phyloP scores from a whole-genome alignment of 164 flowering plant species.

The Magnolia kwangsiensis region DNA sequence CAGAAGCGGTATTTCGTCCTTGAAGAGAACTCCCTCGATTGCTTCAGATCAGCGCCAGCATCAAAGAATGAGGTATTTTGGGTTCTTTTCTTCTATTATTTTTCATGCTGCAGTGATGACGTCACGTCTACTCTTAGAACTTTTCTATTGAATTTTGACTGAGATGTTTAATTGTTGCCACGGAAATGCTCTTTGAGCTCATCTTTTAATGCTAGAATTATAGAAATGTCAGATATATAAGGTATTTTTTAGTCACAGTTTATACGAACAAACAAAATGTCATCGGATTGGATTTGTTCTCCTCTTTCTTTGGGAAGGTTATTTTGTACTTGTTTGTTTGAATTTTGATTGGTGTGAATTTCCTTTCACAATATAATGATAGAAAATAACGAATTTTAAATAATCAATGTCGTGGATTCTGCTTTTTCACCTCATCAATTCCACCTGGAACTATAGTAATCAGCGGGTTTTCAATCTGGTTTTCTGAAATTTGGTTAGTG shows the following conservation, averaged over 20 bases:
- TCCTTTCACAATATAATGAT: too few species aligned
- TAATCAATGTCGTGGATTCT: too few species aligned
- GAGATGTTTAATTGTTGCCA: not conserved
- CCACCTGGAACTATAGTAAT: not conserved
- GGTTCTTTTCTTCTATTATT: not conserved
- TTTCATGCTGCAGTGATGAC: not conserved
- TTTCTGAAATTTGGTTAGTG: not conserved
- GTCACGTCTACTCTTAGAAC: not conserved
- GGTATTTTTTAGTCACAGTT: not conserved
- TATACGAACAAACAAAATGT: not conserved
- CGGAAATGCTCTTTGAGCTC: not conserved
- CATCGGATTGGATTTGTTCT: not conserved
- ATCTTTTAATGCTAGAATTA: not conserved
- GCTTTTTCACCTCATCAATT: not conserved
- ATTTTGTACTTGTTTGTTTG: too few species aligned
- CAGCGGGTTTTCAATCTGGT: not conserved
- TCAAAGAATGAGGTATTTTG: constrained; percentile 48
- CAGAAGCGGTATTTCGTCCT: constrained; percentile 77
- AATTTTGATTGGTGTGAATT: too few species aligned
- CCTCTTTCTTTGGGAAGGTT: too few species aligned
- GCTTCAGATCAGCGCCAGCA: constrained; percentile 57
- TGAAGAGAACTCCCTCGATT: constrained; percentile 49
- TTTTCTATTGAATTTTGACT: not conserved
- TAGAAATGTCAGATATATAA: not conserved
- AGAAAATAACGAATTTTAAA: too few species aligned